phyloP scores from a whole-genome alignment of 1,139 yeast genomes.

The Taphrina communis region DNA sequence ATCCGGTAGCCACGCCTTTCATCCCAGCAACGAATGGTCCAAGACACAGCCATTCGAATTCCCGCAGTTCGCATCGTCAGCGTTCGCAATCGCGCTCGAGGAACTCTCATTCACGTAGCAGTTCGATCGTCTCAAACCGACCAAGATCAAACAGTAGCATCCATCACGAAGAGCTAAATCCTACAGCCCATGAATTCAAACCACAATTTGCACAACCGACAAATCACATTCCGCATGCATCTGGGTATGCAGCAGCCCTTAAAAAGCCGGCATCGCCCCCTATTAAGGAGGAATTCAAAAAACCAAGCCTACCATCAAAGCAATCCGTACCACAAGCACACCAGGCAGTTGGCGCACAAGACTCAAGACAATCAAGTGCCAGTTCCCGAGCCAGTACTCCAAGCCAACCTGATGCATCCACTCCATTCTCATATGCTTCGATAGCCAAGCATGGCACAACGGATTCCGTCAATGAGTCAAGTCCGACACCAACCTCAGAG shows the following conservation, averaged over 20 bases:
- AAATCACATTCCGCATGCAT: conserved; percentile 28
- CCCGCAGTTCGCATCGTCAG: conserved; percentile 22
- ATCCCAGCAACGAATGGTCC: conserved; percentile 21
- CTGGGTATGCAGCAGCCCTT: conserved; percentile 38
- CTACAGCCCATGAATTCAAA: conserved; percentile 31
- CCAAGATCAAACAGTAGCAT: conserved; percentile 16
- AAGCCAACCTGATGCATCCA: conserved; percentile 9
- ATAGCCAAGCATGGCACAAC: conserved; percentile 18
- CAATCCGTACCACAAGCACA: not conserved
- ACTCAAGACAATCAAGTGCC: not conserved
- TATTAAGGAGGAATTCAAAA: conserved; percentile 25
- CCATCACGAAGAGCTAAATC: conserved; percentile 31
- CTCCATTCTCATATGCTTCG: conserved; percentile 13
- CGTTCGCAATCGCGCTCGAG: conserved; percentile 19
- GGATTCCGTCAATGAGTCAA: not conserved
- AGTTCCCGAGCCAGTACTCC: not conserved
- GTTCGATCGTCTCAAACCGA: conserved; percentile 12
- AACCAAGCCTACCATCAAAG: conserved; percentile 13
- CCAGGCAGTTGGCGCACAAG: not conserved
- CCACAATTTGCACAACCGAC: conserved; percentile 40
- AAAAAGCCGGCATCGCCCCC: conserved; percentile 38
- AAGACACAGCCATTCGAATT: conserved; percentile 12
- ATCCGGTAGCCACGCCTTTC: conserved; percentile 28
- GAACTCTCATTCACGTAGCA: conserved; percentile 30
- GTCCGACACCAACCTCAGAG: not conserved